Percentiles rank a stretch among this genome's conserved stretches.
These are phyloP conservation scores for Ashbya aceris DNA, from an alignment of 1,139 yeast genomes.

Conservation along the genomic window DNA sequence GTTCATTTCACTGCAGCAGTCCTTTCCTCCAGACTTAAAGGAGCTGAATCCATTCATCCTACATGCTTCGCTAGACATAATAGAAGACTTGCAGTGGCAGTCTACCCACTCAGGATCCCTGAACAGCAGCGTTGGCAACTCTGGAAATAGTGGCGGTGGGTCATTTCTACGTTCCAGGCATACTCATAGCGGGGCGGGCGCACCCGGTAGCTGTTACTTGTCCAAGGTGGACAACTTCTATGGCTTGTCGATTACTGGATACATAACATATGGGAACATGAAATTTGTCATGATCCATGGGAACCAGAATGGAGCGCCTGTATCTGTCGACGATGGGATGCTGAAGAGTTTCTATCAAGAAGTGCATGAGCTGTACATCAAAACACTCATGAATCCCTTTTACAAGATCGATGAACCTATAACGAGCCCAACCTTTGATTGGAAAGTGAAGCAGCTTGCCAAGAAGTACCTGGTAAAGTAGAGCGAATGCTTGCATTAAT, in stretches of 20 bases:
- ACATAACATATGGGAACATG: slow-evolving; percentile 79
- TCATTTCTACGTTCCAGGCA: slow-evolving; percentile 23
- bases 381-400: slow-evolving; percentile 79
- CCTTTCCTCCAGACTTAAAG: slow-evolving; percentile 59
- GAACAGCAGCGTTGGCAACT: background rate
- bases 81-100: slow-evolving; percentile 85
- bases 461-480: slow-evolving; percentile 50
- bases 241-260: slow-evolving; percentile 71
- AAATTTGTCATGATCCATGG: slow-evolving; percentile 77
- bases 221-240: slow-evolving; percentile 82
- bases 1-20: slow-evolving; percentile 35
- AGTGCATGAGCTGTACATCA: slow-evolving; percentile 78
- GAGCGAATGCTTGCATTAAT: background rate
- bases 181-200: slow-evolving; percentile 9
- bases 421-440: slow-evolving; percentile 65
- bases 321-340: slow-evolving; percentile 51
- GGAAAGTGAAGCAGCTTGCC: slow-evolving; percentile 61
- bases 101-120: slow-evolving; percentile 6
- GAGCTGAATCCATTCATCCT: slow-evolving; percentile 83
- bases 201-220: slow-evolving; percentile 39
- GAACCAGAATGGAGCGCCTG: slow-evolving; percentile 23
- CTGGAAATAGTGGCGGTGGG: slow-evolving; percentile 4
- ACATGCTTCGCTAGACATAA: slow-evolving; percentile 78
- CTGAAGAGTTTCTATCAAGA: slow-evolving; percentile 80
- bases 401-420: slow-evolving; percentile 71